Conservation (phyloP, 1,139 yeast genomes). For the Yamadazyma conglobata region DNA sequence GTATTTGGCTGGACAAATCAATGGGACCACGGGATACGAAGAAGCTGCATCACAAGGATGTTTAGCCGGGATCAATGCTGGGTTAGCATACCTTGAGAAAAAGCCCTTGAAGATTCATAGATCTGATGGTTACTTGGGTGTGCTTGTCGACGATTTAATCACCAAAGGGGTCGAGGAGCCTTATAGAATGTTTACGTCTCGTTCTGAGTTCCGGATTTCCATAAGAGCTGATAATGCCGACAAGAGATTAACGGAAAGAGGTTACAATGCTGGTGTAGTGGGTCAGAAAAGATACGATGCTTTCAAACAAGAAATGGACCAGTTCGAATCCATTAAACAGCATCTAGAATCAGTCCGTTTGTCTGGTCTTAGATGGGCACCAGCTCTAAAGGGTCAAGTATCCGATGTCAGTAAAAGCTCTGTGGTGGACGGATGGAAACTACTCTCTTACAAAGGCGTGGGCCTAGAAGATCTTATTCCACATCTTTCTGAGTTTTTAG, state of each 20-base stretch:
- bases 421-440: slow-evolving; percentile 44
- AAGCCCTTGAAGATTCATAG: slow-evolving; percentile 59
- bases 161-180: slow-evolving; percentile 98
- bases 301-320: slow-evolving; percentile 43
- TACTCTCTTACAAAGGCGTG: slow-evolving; percentile 39
- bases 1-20: slow-evolving; percentile 93
- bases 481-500: slow-evolving; percentile 22
- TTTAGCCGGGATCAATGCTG: slow-evolving; percentile 94
- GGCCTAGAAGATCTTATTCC: slow-evolving; percentile 29
- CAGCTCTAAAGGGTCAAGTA: slow-evolving; percentile 47
- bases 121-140: slow-evolving; percentile 88
- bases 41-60: slow-evolving; percentile 98
- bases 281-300: slow-evolving; percentile 54
- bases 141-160: slow-evolving; percentile 86
- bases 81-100: slow-evolving; percentile 40
- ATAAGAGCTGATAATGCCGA: slow-evolving; percentile 96
- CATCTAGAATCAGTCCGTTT: slow-evolving; percentile 44
- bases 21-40: slow-evolving; percentile 98
- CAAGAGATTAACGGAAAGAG: slow-evolving; percentile 68
- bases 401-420: slow-evolving; percentile 30
- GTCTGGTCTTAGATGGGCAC: slow-evolving; percentile 65
- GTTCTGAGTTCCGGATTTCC: slow-evolving; percentile 89
- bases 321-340: slow-evolving; percentile 42
- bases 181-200: slow-evolving; percentile 94
- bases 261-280: slow-evolving; percentile 66